Conservation (phyloP, 1,284 basidiomycete genomes). For the Rhodotorula sp. region DNA sequence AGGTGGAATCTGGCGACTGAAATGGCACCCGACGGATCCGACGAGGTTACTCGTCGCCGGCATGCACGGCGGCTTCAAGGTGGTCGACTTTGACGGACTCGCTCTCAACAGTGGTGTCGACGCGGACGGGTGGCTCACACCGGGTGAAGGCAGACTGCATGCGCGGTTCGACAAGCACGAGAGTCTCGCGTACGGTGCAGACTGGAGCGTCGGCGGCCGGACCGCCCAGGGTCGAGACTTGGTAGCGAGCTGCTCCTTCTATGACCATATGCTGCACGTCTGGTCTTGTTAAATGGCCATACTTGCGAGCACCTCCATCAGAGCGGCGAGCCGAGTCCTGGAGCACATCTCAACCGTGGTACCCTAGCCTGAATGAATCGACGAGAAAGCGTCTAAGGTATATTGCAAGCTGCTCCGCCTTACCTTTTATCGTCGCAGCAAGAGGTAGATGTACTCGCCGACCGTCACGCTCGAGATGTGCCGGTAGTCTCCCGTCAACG, state of each 20-base stretch:
- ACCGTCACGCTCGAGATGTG: constrained; percentile 90
- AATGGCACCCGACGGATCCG: constrained; percentile 77
- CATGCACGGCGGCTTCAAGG: constrained; percentile 97
- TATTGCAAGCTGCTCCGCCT: not conserved
- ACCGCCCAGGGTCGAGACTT: constrained; percentile 53
- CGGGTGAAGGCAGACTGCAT: constrained; percentile 50
- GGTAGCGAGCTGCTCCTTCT: constrained; percentile 92
- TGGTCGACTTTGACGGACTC: constrained; percentile 57
- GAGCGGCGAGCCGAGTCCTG: too few relatives aligned
- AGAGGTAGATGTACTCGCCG: constrained; percentile 86
- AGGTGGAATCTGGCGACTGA: constrained; percentile 92
- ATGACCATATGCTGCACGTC: constrained; percentile 79
- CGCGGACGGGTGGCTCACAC: constrained; percentile 30
- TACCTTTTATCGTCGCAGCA: constrained; percentile 60
- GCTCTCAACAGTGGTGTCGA: constrained; percentile 19
- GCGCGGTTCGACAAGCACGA: constrained; percentile 72
- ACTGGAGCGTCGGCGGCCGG: constrained; percentile 63
- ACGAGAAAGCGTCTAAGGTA: not conserved
- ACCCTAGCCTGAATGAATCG: too few relatives aligned
- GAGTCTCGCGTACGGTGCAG: constrained; percentile 89
- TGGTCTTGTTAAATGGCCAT: constrained; percentile 56
- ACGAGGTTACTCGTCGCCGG: constrained; percentile 80
- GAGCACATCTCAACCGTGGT: too few relatives aligned
- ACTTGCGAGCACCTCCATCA: too few relatives aligned
- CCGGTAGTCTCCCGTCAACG: constrained; percentile 85